A percentile compares a stretch with the other conserved stretches of the same genome.
Evolutionary conservation across 192 early-diverging fungal species (phyloP).

Genomic region (Neocallimastix lanati): DNA sequence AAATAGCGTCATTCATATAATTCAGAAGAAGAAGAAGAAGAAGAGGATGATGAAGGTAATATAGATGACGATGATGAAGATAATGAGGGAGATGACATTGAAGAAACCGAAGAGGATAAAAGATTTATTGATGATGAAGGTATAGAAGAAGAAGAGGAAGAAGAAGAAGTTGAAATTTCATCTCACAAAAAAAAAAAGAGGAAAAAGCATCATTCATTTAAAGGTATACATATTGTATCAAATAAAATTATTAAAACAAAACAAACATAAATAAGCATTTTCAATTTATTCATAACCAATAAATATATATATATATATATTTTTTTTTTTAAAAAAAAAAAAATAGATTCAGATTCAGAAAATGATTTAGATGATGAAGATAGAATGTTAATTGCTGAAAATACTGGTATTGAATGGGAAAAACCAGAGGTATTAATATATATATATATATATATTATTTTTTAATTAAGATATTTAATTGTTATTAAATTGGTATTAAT

Average conservation of each 20-base stretch:
- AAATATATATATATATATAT: too few relatives aligned
- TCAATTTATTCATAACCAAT: too few relatives aligned
- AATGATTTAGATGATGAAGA: slow-evolving; percentile 63
- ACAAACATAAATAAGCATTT: too few relatives aligned
- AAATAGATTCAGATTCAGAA: neutral
- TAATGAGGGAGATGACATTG: slow-evolving; percentile 7
- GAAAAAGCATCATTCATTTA: slow-evolving; percentile 41
- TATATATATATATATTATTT: too few relatives aligned
- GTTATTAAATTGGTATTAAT: too few relatives aligned
- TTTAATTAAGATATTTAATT: too few relatives aligned
- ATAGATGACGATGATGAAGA: neutral
- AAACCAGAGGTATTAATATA: slow-evolving; percentile 15
- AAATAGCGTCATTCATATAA: neutral
- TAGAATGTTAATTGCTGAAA: slow-evolving; percentile 74
- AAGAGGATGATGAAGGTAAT: neutral
- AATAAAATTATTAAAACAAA: too few relatives aligned
- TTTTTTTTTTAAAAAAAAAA: too few relatives aligned
- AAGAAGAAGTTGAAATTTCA: slow-evolving; percentile 15
- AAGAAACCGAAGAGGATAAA: slow-evolving; percentile 27
- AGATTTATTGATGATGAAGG: slow-evolving; percentile 33
- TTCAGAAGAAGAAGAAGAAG: slow-evolving; percentile 7
- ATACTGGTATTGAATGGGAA: slow-evolving; percentile 43
- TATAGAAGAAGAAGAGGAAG: slow-evolving; percentile 24
- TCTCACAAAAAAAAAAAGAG: neutral
- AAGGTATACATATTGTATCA: too few relatives aligned